Conservation (phyloP, 768 basidiomycete species). For the Asterophora parasitica region DNA sequence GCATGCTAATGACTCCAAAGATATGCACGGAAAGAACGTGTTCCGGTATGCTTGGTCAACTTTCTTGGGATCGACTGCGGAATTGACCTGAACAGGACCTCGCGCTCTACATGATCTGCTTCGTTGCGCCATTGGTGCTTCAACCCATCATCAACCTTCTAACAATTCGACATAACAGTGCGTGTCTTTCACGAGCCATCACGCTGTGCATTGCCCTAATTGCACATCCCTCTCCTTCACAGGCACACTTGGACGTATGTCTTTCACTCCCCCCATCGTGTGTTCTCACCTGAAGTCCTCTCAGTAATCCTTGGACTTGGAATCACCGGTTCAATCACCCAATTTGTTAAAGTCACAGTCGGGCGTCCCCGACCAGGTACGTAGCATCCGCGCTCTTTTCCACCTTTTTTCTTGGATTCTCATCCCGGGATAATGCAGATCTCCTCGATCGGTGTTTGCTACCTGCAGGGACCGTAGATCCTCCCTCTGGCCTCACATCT, state of each 20-base stretch:
- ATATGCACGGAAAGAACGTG: constrained; percentile 65
- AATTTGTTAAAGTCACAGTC: constrained; percentile 81
- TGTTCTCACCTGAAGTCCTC: background rate
- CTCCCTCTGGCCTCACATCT: constrained; percentile 68
- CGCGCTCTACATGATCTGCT: constrained; percentile 47
- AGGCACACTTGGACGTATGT: constrained; percentile 42
- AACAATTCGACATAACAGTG: constrained; percentile 71
- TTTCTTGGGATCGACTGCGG: constrained; percentile 1
- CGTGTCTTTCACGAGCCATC: constrained; percentile 14
- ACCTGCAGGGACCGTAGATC: constrained; percentile 54
- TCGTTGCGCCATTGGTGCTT: constrained; percentile 64
- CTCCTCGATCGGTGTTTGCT: constrained; percentile 74
- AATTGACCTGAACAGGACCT: constrained; percentile 31
- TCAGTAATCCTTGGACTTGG: constrained; percentile 67
- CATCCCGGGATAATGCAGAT: constrained; percentile 32
- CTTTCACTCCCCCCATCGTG: background rate
- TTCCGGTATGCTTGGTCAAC: constrained; percentile 48
- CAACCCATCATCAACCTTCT: constrained; percentile 66
- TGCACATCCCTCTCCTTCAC: background rate
- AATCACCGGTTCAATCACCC: constrained; percentile 77
- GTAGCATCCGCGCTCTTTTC: constrained; percentile 2
- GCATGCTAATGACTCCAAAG: too few relatives aligned
- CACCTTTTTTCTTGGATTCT: background rate
- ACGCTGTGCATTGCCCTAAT: constrained; percentile 1
- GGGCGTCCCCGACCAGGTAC: constrained; percentile 86